A percentile compares a stretch with the other conserved stretches of the same genome.
Conservation (phyloP, 148 eudicot species). For the Oxyria digyna region DNA sequence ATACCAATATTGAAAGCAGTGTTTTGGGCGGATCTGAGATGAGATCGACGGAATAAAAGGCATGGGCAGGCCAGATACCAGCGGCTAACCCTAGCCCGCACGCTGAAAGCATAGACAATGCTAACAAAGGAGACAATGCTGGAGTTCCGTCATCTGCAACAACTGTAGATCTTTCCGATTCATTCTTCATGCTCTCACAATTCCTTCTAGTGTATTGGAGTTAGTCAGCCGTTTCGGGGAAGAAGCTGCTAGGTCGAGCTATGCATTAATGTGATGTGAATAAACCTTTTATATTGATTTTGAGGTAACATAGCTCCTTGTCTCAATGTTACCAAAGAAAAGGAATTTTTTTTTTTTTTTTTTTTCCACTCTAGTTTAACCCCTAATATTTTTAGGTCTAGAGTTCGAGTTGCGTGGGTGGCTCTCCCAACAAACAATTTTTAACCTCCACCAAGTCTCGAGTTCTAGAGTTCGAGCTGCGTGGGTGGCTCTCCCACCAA, state of each 20-base stretch:
- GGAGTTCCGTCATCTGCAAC: neutral
- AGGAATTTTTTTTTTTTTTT: too few relatives aligned
- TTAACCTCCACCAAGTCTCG: too few relatives aligned
- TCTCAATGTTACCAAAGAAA: too few relatives aligned
- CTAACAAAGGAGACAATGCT: constrained; percentile 17
- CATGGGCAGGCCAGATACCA: constrained; percentile 30
- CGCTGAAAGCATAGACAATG: constrained; percentile 32
- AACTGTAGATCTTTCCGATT: neutral
- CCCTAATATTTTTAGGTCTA: too few relatives aligned
- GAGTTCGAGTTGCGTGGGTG: too few relatives aligned
- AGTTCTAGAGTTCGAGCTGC: too few relatives aligned
- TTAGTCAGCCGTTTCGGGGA: neutral
- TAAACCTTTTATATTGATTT: neutral
- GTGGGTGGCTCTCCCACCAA: too few relatives aligned
- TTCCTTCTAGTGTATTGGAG: neutral
- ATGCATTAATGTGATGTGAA: neutral
- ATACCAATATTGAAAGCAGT: constrained; percentile 50
- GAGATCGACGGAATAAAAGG: constrained; percentile 31
- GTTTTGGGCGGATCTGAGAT: constrained; percentile 33
- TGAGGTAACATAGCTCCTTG: too few relatives aligned
- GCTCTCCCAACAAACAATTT: too few relatives aligned
- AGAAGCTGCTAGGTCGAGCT: neutral
- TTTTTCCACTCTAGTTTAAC: too few relatives aligned
- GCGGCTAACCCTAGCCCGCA: constrained; percentile 48
- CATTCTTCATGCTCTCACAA: neutral